Base-by-base conservation (phyloP, 2,329 filamentous ascomycete genomes). In the Teratosphaeria epicoccoides region DNA sequence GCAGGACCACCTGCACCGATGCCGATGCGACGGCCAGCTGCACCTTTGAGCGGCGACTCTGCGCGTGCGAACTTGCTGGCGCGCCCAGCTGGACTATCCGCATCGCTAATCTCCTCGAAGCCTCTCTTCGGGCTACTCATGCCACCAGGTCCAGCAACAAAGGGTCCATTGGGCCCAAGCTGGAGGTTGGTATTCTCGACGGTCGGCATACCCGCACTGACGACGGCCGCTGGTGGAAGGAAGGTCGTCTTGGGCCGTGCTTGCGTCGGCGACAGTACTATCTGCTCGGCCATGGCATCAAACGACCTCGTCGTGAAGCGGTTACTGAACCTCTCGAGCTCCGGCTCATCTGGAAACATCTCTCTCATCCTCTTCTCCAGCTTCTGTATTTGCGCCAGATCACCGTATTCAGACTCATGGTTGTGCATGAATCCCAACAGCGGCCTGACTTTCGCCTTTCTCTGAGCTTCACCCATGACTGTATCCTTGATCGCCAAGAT, bases 341-440 rank as follows among this genome's bases (percentile, higher is more conserved):
- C 83, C 2, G 88, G 84, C 62, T 96, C 91, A 53, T 90, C 83
- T 0, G 90, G 90, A 68, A 88, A 98, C n/a, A 96, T 77, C 63
- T 95, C 89, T 22, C 81, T 80, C 89, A 98, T 97, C 46, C 93
- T 83, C 62, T 84, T 85, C 69, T 98, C 94, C 14, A 98, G 76
- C 66, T 94, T 93, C 57, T 83, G 82, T 50, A 98, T 88, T 62
- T 97, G 90, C 5, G 86, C 82, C 4, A 97, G 78, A 66, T 98
- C 93, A 51, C 94, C 93, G 63, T 90, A 98, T 57, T 89, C 84
- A 10, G 89, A 90, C 71, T 98, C 93, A 66, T 95, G 95, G 61
- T 90, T 85, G 70, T 98, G 91, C 68, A 98, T 91, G 70, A 91
- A 97, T 2, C 83, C 76, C 63, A 95, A 95, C 0, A 98, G 79